Base-by-base conservation (phyloP, 768 basidiomycete genomes). In the Guyanaporus albipodus region DNA sequence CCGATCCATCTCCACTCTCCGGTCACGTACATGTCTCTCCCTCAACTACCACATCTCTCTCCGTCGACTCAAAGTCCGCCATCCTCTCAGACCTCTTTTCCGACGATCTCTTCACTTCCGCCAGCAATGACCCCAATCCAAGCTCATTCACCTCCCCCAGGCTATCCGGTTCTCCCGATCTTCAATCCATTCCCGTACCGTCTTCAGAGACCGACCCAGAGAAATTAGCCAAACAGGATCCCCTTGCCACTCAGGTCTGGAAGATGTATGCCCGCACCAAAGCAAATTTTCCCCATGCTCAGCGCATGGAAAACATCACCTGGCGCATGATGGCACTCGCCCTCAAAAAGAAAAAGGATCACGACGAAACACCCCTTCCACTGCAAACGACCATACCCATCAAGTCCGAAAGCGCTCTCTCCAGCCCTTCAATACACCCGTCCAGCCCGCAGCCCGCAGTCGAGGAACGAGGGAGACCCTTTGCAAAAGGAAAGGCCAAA, bases 311-410 rank as follows among this genome's bases (percentile, higher is more conserved):
- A 71, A 98, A 97, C 62, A 67, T 98, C 44, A 96, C 94, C 1
- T 97, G 95, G 95, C 73, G 96, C 49, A 90, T 98, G 92, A 97
- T 97, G 94, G 87, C 93, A 21, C 72, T 99, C 62, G 91, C 89
- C 11, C 71, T 99, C 46, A 86, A 87, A 74, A 95, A 88, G 77
- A 85, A 85, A 72, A 83, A 83, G 68, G 85, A 87, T 35, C 83
- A 85, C 18, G 83, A 85, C 45, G 73, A 79, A 5, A 0, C 31
- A 2, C 10, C 15, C 14, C 0, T 19, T 12, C 2, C 33, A 4
- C 23, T 23, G 6, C 55, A 33, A 7, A 8, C 5, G 3, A 58
- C 24, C 8, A 48, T 58, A 2, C 52, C 42, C 12, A 48, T 66
- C 38, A 66, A 66, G 56, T 41, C 42, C 19, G 65, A 66, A 31